These are phyloP conservation scores for Pseudocercospora musae DNA, from an alignment of 2,329 filamentous ascomycete species.

Conservation along the genomic window DNA sequence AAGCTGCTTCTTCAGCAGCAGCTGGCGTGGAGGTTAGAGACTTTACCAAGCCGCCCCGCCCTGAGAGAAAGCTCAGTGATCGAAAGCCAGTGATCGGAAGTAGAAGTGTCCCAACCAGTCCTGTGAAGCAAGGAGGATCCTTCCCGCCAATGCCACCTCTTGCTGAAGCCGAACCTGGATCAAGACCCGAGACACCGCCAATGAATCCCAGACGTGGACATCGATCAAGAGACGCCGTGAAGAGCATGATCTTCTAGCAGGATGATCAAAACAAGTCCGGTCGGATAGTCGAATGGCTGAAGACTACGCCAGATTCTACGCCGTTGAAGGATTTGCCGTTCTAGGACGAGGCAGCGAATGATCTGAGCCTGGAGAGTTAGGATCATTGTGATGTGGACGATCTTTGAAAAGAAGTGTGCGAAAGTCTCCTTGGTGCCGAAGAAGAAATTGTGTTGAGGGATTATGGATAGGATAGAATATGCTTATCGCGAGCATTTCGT, in stretches of 20 bases:
- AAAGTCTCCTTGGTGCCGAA: conserved; percentile 4
- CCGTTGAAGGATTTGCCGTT: not conserved
- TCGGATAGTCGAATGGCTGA: conserved; percentile 1
- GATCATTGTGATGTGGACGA: conserved; percentile 3
- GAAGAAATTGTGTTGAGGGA: not conserved
- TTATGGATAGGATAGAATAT: conserved; percentile 1
- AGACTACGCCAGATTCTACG: not conserved
- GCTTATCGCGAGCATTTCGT: conserved; percentile 15
- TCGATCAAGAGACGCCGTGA: conserved; percentile 34
- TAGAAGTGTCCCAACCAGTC: conserved; percentile 28
- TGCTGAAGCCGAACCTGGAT: conserved; percentile 14
- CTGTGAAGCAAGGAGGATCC: conserved; percentile 21
- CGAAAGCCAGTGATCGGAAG: conserved; percentile 22
- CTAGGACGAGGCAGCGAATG: not conserved
- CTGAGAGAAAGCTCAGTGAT: conserved; percentile 20
- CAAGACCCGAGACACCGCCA: conserved; percentile 33
- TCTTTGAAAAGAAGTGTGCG: conserved; percentile 10
- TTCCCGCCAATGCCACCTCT: conserved; percentile 15
- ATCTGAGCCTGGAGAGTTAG: not conserved
- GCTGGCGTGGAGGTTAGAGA: conserved; percentile 23
- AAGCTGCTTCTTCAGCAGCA: not conserved
- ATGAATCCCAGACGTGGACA: conserved; percentile 31
- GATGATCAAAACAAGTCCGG: conserved; percentile 1
- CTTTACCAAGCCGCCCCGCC: conserved; percentile 28
- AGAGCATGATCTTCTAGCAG: conserved; percentile 40